Evolutionary conservation across 192 early-diverging fungal genomes (phyloP), one percentile per base, ranked within the genome.

Genomic region (Phlyctochytrium arcticum): DNA sequence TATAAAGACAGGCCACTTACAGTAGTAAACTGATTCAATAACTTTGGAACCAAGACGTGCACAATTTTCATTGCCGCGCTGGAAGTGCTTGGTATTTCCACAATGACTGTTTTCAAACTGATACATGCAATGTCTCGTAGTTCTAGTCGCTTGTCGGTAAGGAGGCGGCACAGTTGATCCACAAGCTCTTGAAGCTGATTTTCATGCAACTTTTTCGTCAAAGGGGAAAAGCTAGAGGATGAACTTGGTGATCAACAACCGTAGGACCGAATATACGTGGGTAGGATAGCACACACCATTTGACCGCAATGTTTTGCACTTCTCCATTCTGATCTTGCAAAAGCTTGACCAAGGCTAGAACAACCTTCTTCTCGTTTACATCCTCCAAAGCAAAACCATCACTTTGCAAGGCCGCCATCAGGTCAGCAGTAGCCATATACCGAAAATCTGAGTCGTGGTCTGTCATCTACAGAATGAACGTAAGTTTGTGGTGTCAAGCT

Each of bases 101-200:
- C 62, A 46, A 94, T 78, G 10, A 94, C 85, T 4, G 90, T 89
- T 71, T 94, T 94, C 19, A 85, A 78, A 58, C 89, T 89, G 53
- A 93, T 91, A 47, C 87, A 87, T 17, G 90, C 88, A 75, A 94
- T 90, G 60, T 92, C 91, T 5, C 90, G 77, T 32, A 91, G 70
- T 42, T 85, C 86, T 32, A 89, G 90, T 42, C 57, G 77, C 56
- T 71, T 77, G 62, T 79, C 84, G 68, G 7, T 76, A 57, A 71
- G 81, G 65, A 75, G 77, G 74, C 67, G 66, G 70, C 88, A 90
- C n/a, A 92, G 72, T 29, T 75, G 75, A 55, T 90, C 85, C 46
- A 89, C 76, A 44, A 91, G 78, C 35, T 89, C 87, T 27, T 81
- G 74, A 6, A 91, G 51, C 44, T 88, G 82, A 24, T 77, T 58